Conservation (phyloP, 2,329 filamentous ascomycete species). For the Teratosphaeria zuluensis region DNA sequence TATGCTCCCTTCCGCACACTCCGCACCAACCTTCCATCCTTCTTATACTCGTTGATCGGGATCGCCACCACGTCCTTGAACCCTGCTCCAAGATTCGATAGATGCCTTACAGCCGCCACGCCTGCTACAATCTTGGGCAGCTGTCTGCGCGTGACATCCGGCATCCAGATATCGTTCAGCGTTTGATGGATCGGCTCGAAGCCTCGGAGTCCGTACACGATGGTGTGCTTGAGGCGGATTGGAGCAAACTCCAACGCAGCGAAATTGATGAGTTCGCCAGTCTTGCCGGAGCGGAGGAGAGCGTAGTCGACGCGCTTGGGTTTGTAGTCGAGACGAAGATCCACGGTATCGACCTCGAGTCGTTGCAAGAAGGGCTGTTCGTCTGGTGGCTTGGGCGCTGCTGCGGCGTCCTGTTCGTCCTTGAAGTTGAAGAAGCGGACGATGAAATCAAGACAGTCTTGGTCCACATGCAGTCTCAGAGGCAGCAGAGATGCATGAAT, state of each 20-base stretch:
- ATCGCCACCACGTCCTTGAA: constrained; percentile 80
- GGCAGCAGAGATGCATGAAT: constrained; percentile 61
- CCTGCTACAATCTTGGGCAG: constrained; percentile 82
- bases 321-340: constrained; percentile 88
- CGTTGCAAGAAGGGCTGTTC: constrained; percentile 68
- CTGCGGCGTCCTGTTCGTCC: constrained; percentile 49
- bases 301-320: constrained; percentile 96
- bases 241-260: constrained; percentile 81
- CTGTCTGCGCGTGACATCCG: constrained; percentile 81
- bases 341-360: constrained; percentile 74
- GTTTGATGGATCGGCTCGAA: constrained; percentile 85
- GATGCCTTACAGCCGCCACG: constrained; percentile 75
- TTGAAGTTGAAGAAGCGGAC: constrained; percentile 98
- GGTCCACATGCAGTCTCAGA: constrained; percentile 85
- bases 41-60: constrained; percentile 84
- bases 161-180: constrained; percentile 93
- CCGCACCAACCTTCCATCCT: constrained; percentile 84
- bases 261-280: constrained; percentile 98
- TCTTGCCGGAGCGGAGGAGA: constrained; percentile 82
- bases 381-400: constrained; percentile 38
- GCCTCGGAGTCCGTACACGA: constrained; percentile 83
- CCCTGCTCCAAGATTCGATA: constrained; percentile 85
- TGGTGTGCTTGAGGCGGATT: constrained; percentile 76
- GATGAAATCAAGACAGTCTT: constrained; percentile 94
- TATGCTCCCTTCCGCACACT: constrained; percentile 84